Conservation (phyloP, 306 rosid genomes). For the Cicer cuneatum region DNA sequence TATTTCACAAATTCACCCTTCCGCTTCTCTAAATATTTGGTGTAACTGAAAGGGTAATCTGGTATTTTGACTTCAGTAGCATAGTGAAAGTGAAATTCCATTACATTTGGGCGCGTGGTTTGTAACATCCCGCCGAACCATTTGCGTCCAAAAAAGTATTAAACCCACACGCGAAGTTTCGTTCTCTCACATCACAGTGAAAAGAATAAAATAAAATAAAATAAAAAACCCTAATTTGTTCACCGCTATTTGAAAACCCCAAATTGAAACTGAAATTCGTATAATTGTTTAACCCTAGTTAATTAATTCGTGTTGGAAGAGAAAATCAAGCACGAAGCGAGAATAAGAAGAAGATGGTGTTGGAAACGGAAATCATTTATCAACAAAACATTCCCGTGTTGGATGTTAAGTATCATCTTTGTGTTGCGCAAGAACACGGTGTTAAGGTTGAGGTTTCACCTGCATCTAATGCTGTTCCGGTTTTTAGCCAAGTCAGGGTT, state of each 20-base stretch:
- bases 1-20: background rate
- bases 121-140: slow-evolving; percentile 10
- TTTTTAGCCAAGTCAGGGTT: slow-evolving; percentile 49
- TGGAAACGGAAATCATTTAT: slow-evolving; percentile 68
- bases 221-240: slow-evolving; percentile 24
- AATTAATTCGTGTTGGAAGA: slow-evolving; percentile 11
- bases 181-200: background rate
- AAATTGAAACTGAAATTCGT: slow-evolving; percentile 22
- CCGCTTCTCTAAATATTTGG: background rate
- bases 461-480: slow-evolving; percentile 51
- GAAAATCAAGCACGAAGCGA: background rate
- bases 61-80: background rate
- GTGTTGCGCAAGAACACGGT: slow-evolving; percentile 55
- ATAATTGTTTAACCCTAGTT: background rate
- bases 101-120: slow-evolving; percentile 20
- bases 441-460: slow-evolving; percentile 58
- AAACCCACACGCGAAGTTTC: slow-evolving; percentile 6
- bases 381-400: slow-evolving; percentile 51
- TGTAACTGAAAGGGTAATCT: background rate
- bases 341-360: slow-evolving; percentile 53
- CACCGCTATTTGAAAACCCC: slow-evolving; percentile 13
- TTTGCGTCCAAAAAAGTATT: background rate
- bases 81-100: slow-evolving; percentile 4
- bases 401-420: slow-evolving; percentile 66
- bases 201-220: background rate